These are phyloP conservation scores for Daldinia caldariorum DNA, from an alignment of 495 filamentous ascomycete species.

Conservation along the genomic window DNA sequence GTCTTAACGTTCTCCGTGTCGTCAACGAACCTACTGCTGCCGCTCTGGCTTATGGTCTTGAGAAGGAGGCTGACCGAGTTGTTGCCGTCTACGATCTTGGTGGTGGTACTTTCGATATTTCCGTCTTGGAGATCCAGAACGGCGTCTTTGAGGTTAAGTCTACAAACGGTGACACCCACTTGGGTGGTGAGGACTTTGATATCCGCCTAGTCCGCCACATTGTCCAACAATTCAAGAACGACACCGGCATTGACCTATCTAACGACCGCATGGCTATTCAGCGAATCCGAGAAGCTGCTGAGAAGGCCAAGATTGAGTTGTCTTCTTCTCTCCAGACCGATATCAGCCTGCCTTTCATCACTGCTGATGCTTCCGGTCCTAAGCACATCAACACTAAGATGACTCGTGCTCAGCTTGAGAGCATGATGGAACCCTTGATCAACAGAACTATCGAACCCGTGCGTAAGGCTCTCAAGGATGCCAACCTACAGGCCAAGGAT, in stretches of 20 bases:
- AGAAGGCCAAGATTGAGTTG: conserved; percentile 99
- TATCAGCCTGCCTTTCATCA: conserved; percentile 99
- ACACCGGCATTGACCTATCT: conserved; percentile 89
- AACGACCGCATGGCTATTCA: conserved; percentile 98
- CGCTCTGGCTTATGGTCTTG: conserved; percentile 92
- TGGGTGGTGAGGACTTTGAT: conserved; percentile 99
- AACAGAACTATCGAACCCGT: conserved; percentile 87
- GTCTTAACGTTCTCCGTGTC: conserved; percentile 94
- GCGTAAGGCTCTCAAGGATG: conserved; percentile 97
- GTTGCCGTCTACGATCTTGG: conserved; percentile 98
- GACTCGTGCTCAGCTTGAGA: conserved; percentile 91
- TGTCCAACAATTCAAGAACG: conserved; percentile 95
- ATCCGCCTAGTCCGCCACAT: conserved; percentile 95
- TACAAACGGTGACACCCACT: conserved; percentile 97
- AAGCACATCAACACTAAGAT: conserved; percentile 98
- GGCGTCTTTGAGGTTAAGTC: conserved; percentile 99
- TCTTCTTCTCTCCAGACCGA: conserved; percentile 97
- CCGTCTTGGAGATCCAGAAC: conserved; percentile 95
- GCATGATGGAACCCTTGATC: conserved; percentile 91
- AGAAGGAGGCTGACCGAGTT: conserved; percentile 89
- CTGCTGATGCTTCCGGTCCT: conserved; percentile 90
- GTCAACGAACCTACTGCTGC: conserved; percentile 97
- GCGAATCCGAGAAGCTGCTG: conserved; percentile 97
- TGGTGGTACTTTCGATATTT: conserved; percentile 99
- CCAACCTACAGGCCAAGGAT: conserved; percentile 90